Percentiles rank a stretch among this genome's conserved stretches.
Conservation (phyloP, 148 eudicot genomes). For the Mesembryanthemum crystallinum region DNA sequence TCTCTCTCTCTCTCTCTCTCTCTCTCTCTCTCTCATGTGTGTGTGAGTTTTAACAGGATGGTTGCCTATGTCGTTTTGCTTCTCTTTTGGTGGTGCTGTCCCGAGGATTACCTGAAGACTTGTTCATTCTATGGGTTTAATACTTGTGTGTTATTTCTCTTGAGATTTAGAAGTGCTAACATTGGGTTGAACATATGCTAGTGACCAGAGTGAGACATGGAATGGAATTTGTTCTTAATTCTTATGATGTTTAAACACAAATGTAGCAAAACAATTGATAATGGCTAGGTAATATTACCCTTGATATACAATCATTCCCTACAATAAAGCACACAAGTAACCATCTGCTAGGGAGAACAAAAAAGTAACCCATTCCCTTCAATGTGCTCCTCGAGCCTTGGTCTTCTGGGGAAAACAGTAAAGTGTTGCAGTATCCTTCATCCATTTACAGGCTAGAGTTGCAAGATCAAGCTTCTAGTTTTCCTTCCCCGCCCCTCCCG, state of each 20-base stretch:
- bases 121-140: neutral
- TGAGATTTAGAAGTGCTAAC: neutral
- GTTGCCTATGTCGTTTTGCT: no score
- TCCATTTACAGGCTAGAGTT: constrained; percentile 12
- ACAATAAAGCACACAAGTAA: constrained; percentile 9
- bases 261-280: neutral
- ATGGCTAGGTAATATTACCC: constrained; percentile 4
- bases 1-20: no score
- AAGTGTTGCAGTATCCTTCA: neutral
- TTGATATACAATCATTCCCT: constrained; percentile 17
- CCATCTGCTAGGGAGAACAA: constrained; percentile 10
- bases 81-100: no score
- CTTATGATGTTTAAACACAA: neutral
- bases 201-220: neutral
- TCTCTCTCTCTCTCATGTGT: no score
- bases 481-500: neutral
- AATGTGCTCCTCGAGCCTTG: constrained; percentile 9
- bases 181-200: neutral
- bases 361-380: constrained; percentile 14
- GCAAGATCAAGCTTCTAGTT: constrained; percentile 10
- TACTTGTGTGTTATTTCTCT: neutral
- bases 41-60: no score
- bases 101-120: no score
- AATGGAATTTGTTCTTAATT: neutral
- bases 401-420: neutral